Evolutionary conservation across 805 yeast genomes (phyloP), one percentile per base, ranked within the genome.

Genomic region (Yarrowia sp.): DNA sequence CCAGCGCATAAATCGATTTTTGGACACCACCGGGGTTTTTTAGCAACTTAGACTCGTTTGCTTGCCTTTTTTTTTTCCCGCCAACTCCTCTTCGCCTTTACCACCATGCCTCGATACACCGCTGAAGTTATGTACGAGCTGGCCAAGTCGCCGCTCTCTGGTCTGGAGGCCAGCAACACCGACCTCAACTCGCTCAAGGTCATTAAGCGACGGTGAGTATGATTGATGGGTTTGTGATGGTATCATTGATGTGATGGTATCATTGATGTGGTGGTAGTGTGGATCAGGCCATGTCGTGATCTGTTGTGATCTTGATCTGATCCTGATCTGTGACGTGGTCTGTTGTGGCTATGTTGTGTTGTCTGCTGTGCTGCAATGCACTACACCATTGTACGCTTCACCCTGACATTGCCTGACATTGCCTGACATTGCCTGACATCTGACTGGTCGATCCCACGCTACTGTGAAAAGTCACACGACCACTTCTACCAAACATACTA

Each of bases 41-140:
- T 59, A 13, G 62, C 62, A 46, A 32, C 24, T 29, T 35, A 31
- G 21, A 32, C 27, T 24, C 36, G 33, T 22, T 29, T 32, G 35
- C 38, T 44, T 35, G 32, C 31, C 53, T 35, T 44, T 46, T 44
- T 44, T 38, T 46, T 59, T 44, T 49, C 24, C 4, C 44, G 29
- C 49, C 22, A 24, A 16, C 25, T 13, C 27, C 12, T 27, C 10
- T 27, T 27, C 29, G 18, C 3, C 19, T 19, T 6, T n/a, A 16
- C n/a, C 47, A 55, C 61, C 29, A 72, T 72, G 74, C 70, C 74
- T 13, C 60, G 51, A 47, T 73, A 72, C 67, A 63, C 72, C 18
- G 32, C 67, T 25, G 68, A 66, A 53, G 65, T 68, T 49, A 60
- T 66, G 42, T 67, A 71, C 18, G 68, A 66, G 39, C 65, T 70